phyloP scores from a whole-genome alignment of 805 yeast genomes.

The Candida germanica region DNA sequence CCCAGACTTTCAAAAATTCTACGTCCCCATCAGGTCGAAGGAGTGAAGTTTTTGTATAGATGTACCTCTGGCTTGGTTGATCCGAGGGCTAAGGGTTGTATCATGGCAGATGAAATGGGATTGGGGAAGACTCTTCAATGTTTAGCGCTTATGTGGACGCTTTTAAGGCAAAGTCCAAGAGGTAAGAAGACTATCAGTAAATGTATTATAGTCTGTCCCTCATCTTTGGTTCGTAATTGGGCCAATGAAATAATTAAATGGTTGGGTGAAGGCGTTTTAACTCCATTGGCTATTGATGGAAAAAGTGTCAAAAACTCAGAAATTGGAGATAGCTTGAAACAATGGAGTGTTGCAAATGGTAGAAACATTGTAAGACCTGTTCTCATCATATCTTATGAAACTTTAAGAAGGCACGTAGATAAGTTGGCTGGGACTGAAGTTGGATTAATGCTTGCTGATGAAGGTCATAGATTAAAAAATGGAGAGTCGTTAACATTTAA shows the following conservation, averaged over 20 bases:
- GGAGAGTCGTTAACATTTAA: constrained; percentile 92
- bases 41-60: constrained; percentile 84
- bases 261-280: constrained; percentile 88
- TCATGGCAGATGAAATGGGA: constrained; percentile 99
- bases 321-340: constrained; percentile 61
- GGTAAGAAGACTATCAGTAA: constrained; percentile 81
- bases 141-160: constrained; percentile 87
- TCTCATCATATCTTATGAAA: constrained; percentile 89
- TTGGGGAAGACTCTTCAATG: constrained; percentile 90
- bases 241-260: constrained; percentile 94
- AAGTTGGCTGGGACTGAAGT: constrained; percentile 72
- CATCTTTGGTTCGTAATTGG: constrained; percentile 92
- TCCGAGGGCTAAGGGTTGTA: constrained; percentile 87
- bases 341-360: constrained; percentile 88
- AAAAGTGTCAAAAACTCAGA: constrained; percentile 71
- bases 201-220: constrained; percentile 92
- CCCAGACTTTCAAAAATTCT: constrained; percentile 79
- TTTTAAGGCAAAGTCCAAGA: constrained; percentile 83
- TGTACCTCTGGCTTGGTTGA: constrained; percentile 88
- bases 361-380: constrained; percentile 90
- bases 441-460: constrained; percentile 71
- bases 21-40: constrained; percentile 95
- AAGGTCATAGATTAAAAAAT: constrained; percentile 47
- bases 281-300: constrained; percentile 92
- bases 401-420: constrained; percentile 80